Evolutionary conservation across 2,329 filamentous ascomycete genomes (phyloP), one percentile per base, ranked within the genome.

Genomic region (Pseudogymnoascus sp.): DNA sequence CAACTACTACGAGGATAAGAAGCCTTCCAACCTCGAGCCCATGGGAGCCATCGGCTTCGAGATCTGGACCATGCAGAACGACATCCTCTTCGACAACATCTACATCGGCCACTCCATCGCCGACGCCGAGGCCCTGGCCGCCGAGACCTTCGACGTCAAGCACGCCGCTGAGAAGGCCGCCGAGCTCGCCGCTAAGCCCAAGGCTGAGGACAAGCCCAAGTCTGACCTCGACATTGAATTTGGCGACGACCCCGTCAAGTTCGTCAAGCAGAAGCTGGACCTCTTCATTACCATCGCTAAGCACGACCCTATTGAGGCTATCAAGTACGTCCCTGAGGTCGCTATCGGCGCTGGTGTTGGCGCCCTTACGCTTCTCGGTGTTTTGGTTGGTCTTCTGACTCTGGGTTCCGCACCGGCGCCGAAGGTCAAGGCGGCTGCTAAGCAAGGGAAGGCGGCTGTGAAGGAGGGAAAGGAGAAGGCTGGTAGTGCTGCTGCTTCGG

Each of bases 1-100:
- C 67, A 84, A 88, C 77, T 97, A 88, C 85, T 99, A 87, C 71
- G 93, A 99, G 85, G 95, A 97, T 84, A 96, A 96, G 88, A 90
- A 85, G 66, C 95, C 95, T 61, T 82, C 95, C 77, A 95, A 96
- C 86, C 90, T 99, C 74, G 95, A 99, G 84, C 93, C 95, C 70
- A 97, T 99, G 77, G 95, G 95, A 74, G 93, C 91, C 81, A 93
- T 97, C 80, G 95, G 95, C 72, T 97, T 97, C 74, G 95, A 99
- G 80, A 93, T 99, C 80, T 99, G 95, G 95, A 97, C 95, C 73
- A 99, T 99, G 95, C 93, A 97, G 81, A 96, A 88, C 77, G 90
- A 97, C 75, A 97, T 99, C 72, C 88, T 97, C 73, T 97, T 99
- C 73, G 91, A 97, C 86, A 99, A 99, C 88, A 96, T 99, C 83